A percentile compares a stretch with the other conserved stretches of the same genome.
Conservation (phyloP, 805 yeast species). For the Yamadazyma nakazawae region DNA sequence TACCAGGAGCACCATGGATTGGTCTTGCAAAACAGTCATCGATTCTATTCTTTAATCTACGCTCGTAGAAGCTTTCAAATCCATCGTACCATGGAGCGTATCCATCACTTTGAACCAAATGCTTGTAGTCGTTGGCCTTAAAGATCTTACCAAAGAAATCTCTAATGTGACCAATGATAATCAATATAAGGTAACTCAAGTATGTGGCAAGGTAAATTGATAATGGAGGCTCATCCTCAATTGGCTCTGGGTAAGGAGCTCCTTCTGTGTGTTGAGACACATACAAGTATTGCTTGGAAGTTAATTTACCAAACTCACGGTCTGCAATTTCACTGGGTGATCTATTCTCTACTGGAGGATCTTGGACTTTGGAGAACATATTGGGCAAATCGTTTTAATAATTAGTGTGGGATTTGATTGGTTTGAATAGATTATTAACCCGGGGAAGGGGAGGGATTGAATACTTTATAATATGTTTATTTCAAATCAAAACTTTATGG, state of each 20-base stretch:
- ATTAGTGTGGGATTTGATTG: too few relatives aligned
- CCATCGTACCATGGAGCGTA: conserved; percentile 95
- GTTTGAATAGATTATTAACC: too few relatives aligned
- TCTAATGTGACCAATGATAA: conserved; percentile 84
- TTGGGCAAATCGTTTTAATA: neutral
- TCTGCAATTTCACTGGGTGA: conserved; percentile 39
- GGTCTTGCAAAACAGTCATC: conserved; percentile 96
- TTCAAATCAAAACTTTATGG: too few relatives aligned
- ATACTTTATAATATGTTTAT: too few relatives aligned
- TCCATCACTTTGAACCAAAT: conserved; percentile 76
- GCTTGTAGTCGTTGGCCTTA: conserved; percentile 60
- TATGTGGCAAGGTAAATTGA: conserved; percentile 77
- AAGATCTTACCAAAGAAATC: conserved; percentile 83
- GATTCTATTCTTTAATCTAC: conserved; percentile 85
- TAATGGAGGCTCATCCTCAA: conserved; percentile 85
- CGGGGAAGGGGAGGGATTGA: too few relatives aligned
- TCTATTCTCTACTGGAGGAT: conserved; percentile 37
- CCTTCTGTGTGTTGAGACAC: conserved; percentile 54
- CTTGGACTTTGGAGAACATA: conserved; percentile 26
- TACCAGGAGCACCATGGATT: conserved; percentile 96
- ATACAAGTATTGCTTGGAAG: conserved; percentile 62
- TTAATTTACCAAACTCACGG: conserved; percentile 69
- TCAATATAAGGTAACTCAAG: conserved; percentile 76
- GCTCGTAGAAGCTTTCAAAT: conserved; percentile 88
- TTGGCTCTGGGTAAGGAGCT: conserved; percentile 59